Base-by-base conservation (phyloP, 306 rosid genomes). In the Sindora glabra region DNA sequence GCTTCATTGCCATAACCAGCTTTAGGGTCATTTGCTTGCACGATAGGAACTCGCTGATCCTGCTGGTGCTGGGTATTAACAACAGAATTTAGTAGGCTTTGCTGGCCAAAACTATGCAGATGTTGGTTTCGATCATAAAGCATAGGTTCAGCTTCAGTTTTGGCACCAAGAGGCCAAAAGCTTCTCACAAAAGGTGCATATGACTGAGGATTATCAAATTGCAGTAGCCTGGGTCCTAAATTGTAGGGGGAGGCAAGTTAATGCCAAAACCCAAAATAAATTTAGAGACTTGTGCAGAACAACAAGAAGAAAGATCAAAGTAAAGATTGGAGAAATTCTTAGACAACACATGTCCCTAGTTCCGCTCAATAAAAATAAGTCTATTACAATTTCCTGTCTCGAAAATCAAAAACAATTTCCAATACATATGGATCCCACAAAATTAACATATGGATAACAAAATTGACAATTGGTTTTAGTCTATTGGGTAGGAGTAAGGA, bases 191-290 rank as follows among this genome's bases (percentile, higher is more conserved):
- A 33, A 19, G 75, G 77, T 46, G 73, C 79, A 70, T 74, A 77
- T 21, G 81, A 23, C 64, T 76, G 86, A 32, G 89, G 97, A 74
- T 29, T 66, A 11, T 89, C 77, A 59, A 86, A 84, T 27, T 90
- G 90, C 75, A 90, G 69, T 63, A 90, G 76, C 71, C 85, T 86
- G 33, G 97, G 95, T 30, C 97, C 97, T 90, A 65, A 13, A 27
- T 51, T 18, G 63, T 18, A 51, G 30, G 32, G n/a, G 73, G 53
- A 59, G 62, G 39, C 27, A 64, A 44, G 59, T 18, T 34, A 73
- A 19, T 8, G 52, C 27, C 55, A 50, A 58, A 68, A 14, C 42
- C 11, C 3, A 51, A 46, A 57, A 17, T 63, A 77, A 39, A n/a
- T n/a, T 57, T 52, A 26, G 57, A 12, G 37, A 11, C 27, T 3